These are phyloP conservation scores for Cercospora janseana DNA, from an alignment of 2,329 filamentous ascomycete genomes.

Conservation along the genomic window DNA sequence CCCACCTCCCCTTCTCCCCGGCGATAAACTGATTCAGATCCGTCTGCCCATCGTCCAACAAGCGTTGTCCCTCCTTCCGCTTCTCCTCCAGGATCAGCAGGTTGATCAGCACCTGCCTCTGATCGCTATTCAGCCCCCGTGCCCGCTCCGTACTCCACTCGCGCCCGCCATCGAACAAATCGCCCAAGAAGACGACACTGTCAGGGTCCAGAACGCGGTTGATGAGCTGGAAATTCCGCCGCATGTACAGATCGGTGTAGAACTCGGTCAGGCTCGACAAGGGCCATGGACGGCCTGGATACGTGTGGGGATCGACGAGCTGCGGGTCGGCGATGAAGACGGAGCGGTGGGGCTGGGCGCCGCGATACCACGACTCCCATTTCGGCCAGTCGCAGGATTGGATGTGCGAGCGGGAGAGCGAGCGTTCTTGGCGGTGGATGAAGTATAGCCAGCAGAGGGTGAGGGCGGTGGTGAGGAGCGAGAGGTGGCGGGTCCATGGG, in stretches of 20 bases:
- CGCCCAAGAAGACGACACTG: conserved; percentile 85
- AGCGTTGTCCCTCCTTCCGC: conserved; percentile 27
- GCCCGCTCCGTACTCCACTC: conserved; percentile 77
- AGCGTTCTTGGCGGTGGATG: conserved; percentile 82
- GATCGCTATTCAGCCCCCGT: conserved; percentile 22
- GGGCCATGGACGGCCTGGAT: conserved; percentile 76
- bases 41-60: conserved; percentile 20
- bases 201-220: conserved; percentile 77
- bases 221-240: conserved; percentile 74
- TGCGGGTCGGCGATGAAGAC: conserved; percentile 87
- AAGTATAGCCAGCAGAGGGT: conserved; percentile 67
- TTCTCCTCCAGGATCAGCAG: conserved; percentile 22
- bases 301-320: conserved; percentile 91
- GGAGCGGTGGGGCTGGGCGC: conserved; percentile 77
- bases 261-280: conserved; percentile 63
- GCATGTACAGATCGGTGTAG: conserved; percentile 88
- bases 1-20: conserved; percentile 48
- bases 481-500: conserved; percentile 29
- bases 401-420: conserved; percentile 69
- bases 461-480: conserved; percentile 24
- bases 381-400: conserved; percentile 73
- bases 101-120: conserved; percentile 27
- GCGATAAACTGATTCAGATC: conserved; percentile 32
- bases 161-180: conserved; percentile 90
- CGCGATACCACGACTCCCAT: conserved; percentile 89